Evolutionary conservation across 306 rosid species (phyloP).

Genomic region (Datisca glomerata): DNA sequence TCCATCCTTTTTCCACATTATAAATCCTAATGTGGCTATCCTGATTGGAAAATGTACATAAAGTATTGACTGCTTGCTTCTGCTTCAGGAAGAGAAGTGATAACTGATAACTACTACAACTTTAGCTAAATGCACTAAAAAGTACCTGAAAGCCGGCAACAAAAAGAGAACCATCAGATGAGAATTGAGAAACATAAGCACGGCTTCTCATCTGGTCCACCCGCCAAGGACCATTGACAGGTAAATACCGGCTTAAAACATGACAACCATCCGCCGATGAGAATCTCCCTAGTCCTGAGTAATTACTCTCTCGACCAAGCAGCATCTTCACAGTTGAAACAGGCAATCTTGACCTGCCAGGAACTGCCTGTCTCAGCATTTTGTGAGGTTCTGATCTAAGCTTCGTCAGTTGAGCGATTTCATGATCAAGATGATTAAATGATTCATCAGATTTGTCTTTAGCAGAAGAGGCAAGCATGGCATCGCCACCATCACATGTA

Average conservation of each 20-base stretch:
- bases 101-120: too few species aligned
- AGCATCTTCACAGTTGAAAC: constrained; percentile 80
- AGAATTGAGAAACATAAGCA: constrained; percentile 79
- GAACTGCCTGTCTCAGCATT: constrained; percentile 26
- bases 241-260: constrained; percentile 70
- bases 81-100: too few species aligned
- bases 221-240: constrained; percentile 67
- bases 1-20: constrained; percentile 73
- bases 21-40: constrained; percentile 52
- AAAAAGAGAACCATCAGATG: constrained; percentile 76
- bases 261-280: constrained; percentile 79
- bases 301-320: constrained; percentile 62
- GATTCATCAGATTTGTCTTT: constrained; percentile 13
- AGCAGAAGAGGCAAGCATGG: constrained; percentile 13
- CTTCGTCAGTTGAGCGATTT: constrained; percentile 56
- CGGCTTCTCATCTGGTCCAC: constrained; percentile 51
- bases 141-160: constrained; percentile 75
- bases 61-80: neutral
- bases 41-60: neutral
- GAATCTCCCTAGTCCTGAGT: constrained; percentile 72
- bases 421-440: constrained; percentile 35
- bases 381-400: constrained; percentile 57
- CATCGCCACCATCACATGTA: constrained; percentile 14
- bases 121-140: too few species aligned
- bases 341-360: constrained; percentile 37